phyloP scores from a whole-genome alignment of 345 rosid species.

The Pistacia vera region DNA sequence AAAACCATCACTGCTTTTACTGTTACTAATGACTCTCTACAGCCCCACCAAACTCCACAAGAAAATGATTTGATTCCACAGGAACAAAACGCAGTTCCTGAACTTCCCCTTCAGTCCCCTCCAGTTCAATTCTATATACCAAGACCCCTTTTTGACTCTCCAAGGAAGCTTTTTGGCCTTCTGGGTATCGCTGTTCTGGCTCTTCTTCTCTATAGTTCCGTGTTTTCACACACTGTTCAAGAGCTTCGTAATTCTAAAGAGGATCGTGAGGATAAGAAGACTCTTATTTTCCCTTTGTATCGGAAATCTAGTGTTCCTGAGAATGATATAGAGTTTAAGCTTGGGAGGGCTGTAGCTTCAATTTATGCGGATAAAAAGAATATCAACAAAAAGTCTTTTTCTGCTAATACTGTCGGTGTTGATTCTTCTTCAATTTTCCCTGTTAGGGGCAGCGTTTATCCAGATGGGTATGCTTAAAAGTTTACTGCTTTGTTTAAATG shows the following conservation, averaged over 20 bases:
- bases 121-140: conserved; percentile 43
- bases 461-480: conserved; percentile 69
- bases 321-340: conserved; percentile 44
- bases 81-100: background rate
- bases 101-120: conserved; percentile 29
- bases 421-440: conserved; percentile 74
- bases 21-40: conserved; percentile 46
- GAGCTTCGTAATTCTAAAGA: conserved; percentile 47
- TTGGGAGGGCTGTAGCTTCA: conserved; percentile 42
- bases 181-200: conserved; percentile 63
- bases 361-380: conserved; percentile 29
- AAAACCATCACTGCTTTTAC: conserved; percentile 90
- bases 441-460: conserved; percentile 73
- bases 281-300: conserved; percentile 76
- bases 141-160: conserved; percentile 29
- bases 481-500: conserved; percentile 12
- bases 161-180: conserved; percentile 48
- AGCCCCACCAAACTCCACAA: conserved; percentile 23
- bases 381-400: conserved; percentile 29
- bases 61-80: no score
- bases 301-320: conserved; percentile 51
- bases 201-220: conserved; percentile 41
- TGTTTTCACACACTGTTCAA: conserved; percentile 39
- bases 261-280: conserved; percentile 40
- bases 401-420: conserved; percentile 32